phyloP scores from a whole-genome alignment of 164 flowering plant species.

The Cinnamomum micranthum region DNA sequence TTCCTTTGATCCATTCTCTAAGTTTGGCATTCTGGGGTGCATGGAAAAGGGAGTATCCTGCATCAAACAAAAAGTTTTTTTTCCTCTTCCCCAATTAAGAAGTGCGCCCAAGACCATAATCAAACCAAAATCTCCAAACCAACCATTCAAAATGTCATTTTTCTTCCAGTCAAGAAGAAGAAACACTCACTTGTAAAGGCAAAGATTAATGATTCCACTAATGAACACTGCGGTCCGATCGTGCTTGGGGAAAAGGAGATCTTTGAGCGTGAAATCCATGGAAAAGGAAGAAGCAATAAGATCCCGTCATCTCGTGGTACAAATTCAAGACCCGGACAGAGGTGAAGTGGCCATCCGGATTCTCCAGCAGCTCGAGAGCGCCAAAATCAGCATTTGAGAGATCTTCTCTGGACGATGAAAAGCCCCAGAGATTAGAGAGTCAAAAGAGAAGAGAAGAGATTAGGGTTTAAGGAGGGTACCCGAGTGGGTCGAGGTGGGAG shows the following conservation, averaged over 20 bases:
- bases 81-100: too few relatives aligned
- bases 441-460: background rate
- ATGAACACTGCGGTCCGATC: slow-evolving; percentile 50
- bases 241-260: slow-evolving; percentile 58
- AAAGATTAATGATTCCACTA: slow-evolving; percentile 65
- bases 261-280: slow-evolving; percentile 46
- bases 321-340: slow-evolving; percentile 52
- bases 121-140: too few relatives aligned
- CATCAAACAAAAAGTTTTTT: too few relatives aligned
- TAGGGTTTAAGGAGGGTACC: slow-evolving; percentile 19
- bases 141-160: too few relatives aligned
- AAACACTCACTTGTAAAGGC: slow-evolving; percentile 49
- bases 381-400: slow-evolving; percentile 58
- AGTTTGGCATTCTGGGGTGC: too few relatives aligned
- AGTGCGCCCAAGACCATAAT: too few relatives aligned
- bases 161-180: background rate
- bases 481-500: slow-evolving; percentile 41
- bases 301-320: slow-evolving; percentile 47
- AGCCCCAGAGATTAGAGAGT: background rate
- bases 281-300: slow-evolving; percentile 50
- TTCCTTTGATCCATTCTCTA: too few relatives aligned
- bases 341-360: slow-evolving; percentile 61
- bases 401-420: slow-evolving; percentile 52
- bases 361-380: slow-evolving; percentile 70
- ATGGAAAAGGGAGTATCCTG: too few relatives aligned